Conservation (phyloP, 148 eudicot species). For the Linanthus parryae region DNA sequence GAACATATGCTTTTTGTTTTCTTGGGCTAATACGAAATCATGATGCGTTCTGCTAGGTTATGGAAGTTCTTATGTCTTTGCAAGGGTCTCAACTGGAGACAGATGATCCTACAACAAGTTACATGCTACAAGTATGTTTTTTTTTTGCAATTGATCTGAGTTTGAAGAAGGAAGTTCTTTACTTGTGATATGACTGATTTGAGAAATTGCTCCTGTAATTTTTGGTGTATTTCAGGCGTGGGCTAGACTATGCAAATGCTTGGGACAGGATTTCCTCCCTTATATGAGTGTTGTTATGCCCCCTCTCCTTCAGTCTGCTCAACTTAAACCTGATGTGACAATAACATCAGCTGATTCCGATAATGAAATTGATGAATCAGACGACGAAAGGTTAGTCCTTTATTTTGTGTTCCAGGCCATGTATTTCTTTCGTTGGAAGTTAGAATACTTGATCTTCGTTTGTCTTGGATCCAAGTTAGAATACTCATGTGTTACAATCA, state of each 20-base stretch:
- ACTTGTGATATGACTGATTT: background rate
- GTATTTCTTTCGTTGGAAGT: background rate
- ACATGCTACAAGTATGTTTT: constrained; percentile 81
- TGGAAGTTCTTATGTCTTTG: constrained; percentile 95
- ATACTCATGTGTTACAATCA: no score
- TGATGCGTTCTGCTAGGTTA: constrained; percentile 71
- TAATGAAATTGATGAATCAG: constrained; percentile 85
- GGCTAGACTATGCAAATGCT: constrained; percentile 99
- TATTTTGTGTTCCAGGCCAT: background rate
- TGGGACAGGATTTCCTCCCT: constrained; percentile 98
- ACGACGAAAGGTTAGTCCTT: constrained; percentile 73
- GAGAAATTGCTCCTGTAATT: background rate
- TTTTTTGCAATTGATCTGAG: constrained; percentile 2
- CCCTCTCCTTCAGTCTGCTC: constrained; percentile 91
- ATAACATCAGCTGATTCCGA: constrained; percentile 94
- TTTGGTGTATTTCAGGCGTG: constrained; percentile 57
- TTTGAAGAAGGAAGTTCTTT: background rate
- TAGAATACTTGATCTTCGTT: background rate
- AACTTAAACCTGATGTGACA: constrained; percentile 93
- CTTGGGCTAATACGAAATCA: no score
- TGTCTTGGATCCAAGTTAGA: no score
- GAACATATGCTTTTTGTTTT: background rate
- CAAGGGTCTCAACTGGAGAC: constrained; percentile 98
- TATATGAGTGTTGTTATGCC: constrained; percentile 98
- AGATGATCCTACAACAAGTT: constrained; percentile 93